Evolutionary conservation across 192 early-diverging fungal species (phyloP).

Genomic region (Kickxella alabastrina): DNA sequence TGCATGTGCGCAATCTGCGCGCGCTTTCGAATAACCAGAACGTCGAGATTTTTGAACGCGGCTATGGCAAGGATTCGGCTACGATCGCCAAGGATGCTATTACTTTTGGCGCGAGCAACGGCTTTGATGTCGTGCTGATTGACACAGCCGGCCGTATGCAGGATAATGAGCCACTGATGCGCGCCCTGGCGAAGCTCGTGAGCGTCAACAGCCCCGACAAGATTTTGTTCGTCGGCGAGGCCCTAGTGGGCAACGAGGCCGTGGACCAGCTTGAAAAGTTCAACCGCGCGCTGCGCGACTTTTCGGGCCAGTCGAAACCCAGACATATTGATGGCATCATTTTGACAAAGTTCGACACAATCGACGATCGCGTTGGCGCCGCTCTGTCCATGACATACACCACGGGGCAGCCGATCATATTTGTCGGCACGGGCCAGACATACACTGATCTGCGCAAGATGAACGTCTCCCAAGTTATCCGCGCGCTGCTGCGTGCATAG

Average conservation of each 20-base stretch:
- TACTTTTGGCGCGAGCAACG: constrained; percentile 64
- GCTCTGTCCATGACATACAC: constrained; percentile 94
- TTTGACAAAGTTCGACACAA: constrained; percentile 94
- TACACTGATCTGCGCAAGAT: constrained; percentile 92
- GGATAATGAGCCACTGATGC: constrained; percentile 97
- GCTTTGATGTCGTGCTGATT: constrained; percentile 88
- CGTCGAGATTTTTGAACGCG: constrained; percentile 90
- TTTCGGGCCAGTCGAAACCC: constrained; percentile 72
- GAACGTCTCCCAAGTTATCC: constrained; percentile 72
- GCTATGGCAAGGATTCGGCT: constrained; percentile 96
- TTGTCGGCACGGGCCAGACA: constrained; percentile 97
- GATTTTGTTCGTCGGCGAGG: constrained; percentile 97
- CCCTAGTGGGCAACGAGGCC: constrained; percentile 94
- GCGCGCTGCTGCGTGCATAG: constrained; percentile 54
- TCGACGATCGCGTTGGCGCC: constrained; percentile 95
- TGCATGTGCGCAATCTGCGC: constrained; percentile 83
- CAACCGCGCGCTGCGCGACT: constrained; percentile 89
- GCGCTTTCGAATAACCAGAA: constrained; percentile 63
- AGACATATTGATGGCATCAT: constrained; percentile 95
- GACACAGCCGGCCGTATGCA: constrained; percentile 99
- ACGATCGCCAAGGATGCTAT: constrained; percentile 94
- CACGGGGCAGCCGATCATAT: constrained; percentile 91
- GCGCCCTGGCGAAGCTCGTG: constrained; percentile 90
- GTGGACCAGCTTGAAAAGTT: constrained; percentile 96
- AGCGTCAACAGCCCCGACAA: constrained; percentile 90